These are phyloP conservation scores for grape (Vitis vinifera) DNA, from an alignment of 164 flowering plant genomes.

Conservation along the genomic window DNA sequence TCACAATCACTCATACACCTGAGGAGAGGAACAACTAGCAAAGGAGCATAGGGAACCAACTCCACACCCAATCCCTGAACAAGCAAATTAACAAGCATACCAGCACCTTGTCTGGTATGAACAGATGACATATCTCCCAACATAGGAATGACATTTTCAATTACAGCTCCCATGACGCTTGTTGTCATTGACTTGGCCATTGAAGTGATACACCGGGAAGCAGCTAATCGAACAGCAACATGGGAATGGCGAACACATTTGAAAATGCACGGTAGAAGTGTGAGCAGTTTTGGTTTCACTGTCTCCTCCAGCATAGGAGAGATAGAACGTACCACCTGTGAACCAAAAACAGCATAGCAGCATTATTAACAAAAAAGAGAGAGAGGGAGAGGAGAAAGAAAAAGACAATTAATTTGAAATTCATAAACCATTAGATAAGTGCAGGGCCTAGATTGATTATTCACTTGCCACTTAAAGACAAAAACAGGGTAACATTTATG, in stretches of 20 bases:
- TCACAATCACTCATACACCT: slow-evolving; percentile 97
- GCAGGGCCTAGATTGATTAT: too few relatives aligned
- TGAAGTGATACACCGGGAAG: slow-evolving; percentile 91
- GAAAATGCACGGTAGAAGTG: slow-evolving; percentile 87
- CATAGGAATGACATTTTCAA: slow-evolving; percentile 85
- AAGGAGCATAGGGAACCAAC: slow-evolving; percentile 87
- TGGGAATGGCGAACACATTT: slow-evolving; percentile 79
- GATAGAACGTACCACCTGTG: slow-evolving; percentile 83
- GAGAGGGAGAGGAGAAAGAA: background rate
- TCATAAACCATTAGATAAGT: too few relatives aligned
- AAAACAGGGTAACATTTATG: too few relatives aligned
- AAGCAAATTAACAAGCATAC: slow-evolving; percentile 91
- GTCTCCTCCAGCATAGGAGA: slow-evolving; percentile 69
- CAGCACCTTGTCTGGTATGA: slow-evolving; percentile 92
- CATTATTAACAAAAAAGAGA: too few relatives aligned
- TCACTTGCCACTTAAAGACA: too few relatives aligned
- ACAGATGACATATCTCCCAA: slow-evolving; percentile 68
- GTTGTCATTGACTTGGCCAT: slow-evolving; percentile 85
- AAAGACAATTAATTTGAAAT: background rate
- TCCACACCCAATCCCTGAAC: slow-evolving; percentile 87
- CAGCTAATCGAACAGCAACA: slow-evolving; percentile 93
- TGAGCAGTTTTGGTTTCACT: slow-evolving; percentile 60
- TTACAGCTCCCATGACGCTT: slow-evolving; percentile 76
- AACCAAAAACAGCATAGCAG: background rate
- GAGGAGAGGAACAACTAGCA: slow-evolving; percentile 92